Percentiles rank a stretch among this genome's conserved stretches.
phyloP scores from a whole-genome alignment of 2,329 filamentous ascomycete species.

The Neobulgaria alba region DNA sequence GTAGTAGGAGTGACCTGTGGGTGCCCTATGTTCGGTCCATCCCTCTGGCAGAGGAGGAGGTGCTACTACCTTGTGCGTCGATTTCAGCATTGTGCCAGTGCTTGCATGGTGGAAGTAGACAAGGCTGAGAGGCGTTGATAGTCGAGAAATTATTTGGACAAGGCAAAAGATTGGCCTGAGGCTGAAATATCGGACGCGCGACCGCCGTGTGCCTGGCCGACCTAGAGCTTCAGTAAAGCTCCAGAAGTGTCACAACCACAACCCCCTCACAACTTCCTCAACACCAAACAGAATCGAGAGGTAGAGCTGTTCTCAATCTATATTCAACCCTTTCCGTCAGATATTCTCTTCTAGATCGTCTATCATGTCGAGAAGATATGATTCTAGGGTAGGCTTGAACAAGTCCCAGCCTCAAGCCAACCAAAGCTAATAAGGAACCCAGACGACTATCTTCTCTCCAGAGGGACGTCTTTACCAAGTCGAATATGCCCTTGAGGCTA shows the following conservation, averaged over 20 bases:
- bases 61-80: slow-evolving; percentile 57
- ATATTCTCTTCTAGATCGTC: slow-evolving; percentile 4
- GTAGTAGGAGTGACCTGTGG: slow-evolving; percentile 76
- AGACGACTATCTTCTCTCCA: slow-evolving; percentile 99
- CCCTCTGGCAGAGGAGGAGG: slow-evolving; percentile 60
- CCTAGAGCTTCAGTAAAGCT: slow-evolving; percentile 22
- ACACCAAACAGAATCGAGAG: slow-evolving; percentile 11
- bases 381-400: slow-evolving; percentile 70
- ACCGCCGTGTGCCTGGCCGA: slow-evolving; percentile 13
- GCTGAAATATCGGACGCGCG: slow-evolving; percentile 12
- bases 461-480: slow-evolving; percentile 98
- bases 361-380: slow-evolving; percentile 89
- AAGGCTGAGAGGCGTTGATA: background rate
- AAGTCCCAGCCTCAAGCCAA: slow-evolving; percentile 16
- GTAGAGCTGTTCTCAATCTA: slow-evolving; percentile 1
- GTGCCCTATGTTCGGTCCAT: slow-evolving; percentile 91
- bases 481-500: slow-evolving; percentile 97
- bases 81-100: slow-evolving; percentile 54
- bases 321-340: no score
- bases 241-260: slow-evolving; percentile 6
- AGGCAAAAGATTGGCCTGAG: background rate
- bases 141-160: background rate
- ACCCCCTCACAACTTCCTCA: slow-evolving; percentile 7
- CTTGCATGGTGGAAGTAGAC: background rate
- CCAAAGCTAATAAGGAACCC: slow-evolving; percentile 21